These are phyloP conservation scores for Paramecium sexaurelia DNA, from an alignment of 73 alveolate genomes.

Conservation along the genomic window DNA sequence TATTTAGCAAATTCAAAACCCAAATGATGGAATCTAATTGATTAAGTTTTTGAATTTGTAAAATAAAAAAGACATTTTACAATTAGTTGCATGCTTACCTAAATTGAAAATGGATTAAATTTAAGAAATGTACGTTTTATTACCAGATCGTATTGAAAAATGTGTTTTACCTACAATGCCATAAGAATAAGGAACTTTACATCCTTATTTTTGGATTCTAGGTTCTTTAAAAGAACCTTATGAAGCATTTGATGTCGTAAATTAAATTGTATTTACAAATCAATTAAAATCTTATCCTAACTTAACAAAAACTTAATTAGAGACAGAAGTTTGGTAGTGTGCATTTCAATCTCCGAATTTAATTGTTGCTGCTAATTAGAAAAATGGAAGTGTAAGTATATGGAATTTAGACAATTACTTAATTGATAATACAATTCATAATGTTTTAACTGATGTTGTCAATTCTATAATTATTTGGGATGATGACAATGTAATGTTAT, in stretches of 20 bases:
- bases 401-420: constrained; percentile 23
- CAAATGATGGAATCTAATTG: neutral
- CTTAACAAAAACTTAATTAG: neutral
- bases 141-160: neutral
- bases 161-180: neutral
- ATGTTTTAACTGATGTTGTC: neutral
- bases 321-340: neutral
- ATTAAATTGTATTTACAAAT: neutral
- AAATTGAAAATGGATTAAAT: neutral
- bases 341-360: constrained; percentile 33
- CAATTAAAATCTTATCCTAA: constrained; percentile 7
- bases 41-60: neutral
- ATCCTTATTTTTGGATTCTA: constrained; percentile 40
- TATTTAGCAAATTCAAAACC: neutral
- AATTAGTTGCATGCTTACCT: constrained; percentile 40
- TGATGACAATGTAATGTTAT: constrained; percentile 27
- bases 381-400: neutral
- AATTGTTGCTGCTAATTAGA: constrained; percentile 25
- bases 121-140: neutral
- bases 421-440: neutral
- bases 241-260: constrained; percentile 29
- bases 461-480: constrained; percentile 15
- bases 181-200: neutral
- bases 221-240: constrained; percentile 42
- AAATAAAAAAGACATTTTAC: constrained; percentile 4